Evolutionary conservation across 2,329 filamentous ascomycete species (phyloP).

Genomic region (Celoporthe dispersa): DNA sequence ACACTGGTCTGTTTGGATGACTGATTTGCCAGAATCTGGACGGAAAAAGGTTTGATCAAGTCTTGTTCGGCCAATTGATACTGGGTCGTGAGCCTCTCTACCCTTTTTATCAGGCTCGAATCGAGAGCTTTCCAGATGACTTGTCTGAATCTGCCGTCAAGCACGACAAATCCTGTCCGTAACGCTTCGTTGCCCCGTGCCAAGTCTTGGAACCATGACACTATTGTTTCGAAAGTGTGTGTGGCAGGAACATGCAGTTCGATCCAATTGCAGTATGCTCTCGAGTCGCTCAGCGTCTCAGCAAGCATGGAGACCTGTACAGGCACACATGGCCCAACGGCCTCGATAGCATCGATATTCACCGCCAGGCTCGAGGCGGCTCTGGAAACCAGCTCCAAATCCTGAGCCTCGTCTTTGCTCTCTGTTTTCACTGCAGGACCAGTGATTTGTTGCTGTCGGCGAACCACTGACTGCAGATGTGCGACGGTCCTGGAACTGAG

Average conservation of each 20-base stretch:
- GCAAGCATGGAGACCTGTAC: conserved; percentile 81
- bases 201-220: conserved; percentile 54
- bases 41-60: conserved; percentile 60
- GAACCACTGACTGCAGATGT: conserved; percentile 32
- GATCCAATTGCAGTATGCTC: conserved; percentile 79
- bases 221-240: conserved; percentile 44
- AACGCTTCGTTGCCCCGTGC: conserved; percentile 66
- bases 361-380: conserved; percentile 31
- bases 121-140: conserved; percentile 64
- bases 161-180: conserved; percentile 72
- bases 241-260: conserved; percentile 55
- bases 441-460: not conserved
- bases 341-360: conserved; percentile 48
- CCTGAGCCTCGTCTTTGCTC: not conserved
- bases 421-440: not conserved
- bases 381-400: conserved; percentile 22
- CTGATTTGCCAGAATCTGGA: conserved; percentile 54
- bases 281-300: conserved; percentile 65
- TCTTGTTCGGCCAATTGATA: conserved; percentile 46
- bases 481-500: conserved; percentile 57
- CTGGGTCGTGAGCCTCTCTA: conserved; percentile 43
- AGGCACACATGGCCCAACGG: conserved; percentile 66
- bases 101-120: conserved; percentile 47
- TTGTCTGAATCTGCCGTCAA: conserved; percentile 59
- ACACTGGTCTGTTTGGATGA: conserved; percentile 11